These are phyloP conservation scores for Lithohypha guttulata DNA, from an alignment of 2,329 filamentous ascomycete genomes.

Conservation along the genomic window DNA sequence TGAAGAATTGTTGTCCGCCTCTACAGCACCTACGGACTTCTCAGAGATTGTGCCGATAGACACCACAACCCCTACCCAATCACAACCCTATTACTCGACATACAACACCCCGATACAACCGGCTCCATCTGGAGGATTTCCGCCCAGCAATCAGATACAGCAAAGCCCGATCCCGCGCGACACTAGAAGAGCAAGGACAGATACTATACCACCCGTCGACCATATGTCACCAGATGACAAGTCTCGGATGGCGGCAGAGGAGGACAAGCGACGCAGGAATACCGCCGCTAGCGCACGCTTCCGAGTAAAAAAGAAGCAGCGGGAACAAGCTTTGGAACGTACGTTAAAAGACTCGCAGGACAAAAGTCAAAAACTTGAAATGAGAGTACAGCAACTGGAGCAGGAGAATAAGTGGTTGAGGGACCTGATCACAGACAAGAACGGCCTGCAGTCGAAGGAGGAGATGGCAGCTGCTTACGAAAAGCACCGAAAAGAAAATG, in stretches of 20 bases:
- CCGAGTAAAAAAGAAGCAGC: constrained; percentile 92
- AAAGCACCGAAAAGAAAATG: constrained; percentile 29
- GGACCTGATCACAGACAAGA: constrained; percentile 72
- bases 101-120: constrained; percentile 22
- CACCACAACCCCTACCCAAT: constrained; percentile 13
- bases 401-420: constrained; percentile 76
- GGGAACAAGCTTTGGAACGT: constrained; percentile 75
- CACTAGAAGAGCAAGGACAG: constrained; percentile 1
- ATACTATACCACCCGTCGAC: background rate
- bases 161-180: constrained; percentile 2
- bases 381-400: constrained; percentile 64
- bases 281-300: constrained; percentile 82
- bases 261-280: constrained; percentile 82
- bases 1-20: constrained; percentile 18
- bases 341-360: constrained; percentile 74
- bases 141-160: background rate
- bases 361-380: constrained; percentile 63
- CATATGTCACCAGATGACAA: constrained; percentile 54
- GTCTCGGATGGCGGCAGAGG: constrained; percentile 65
- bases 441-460: constrained; percentile 41
- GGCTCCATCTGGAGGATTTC: constrained; percentile 14
- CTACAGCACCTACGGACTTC: constrained; percentile 8
- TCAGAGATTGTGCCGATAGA: constrained; percentile 14
- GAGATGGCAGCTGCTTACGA: constrained; percentile 32
- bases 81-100: constrained; percentile 16